These are phyloP conservation scores for Leptomonas seymouri DNA, from an alignment of 208 protist species.

Conservation along the genomic window DNA sequence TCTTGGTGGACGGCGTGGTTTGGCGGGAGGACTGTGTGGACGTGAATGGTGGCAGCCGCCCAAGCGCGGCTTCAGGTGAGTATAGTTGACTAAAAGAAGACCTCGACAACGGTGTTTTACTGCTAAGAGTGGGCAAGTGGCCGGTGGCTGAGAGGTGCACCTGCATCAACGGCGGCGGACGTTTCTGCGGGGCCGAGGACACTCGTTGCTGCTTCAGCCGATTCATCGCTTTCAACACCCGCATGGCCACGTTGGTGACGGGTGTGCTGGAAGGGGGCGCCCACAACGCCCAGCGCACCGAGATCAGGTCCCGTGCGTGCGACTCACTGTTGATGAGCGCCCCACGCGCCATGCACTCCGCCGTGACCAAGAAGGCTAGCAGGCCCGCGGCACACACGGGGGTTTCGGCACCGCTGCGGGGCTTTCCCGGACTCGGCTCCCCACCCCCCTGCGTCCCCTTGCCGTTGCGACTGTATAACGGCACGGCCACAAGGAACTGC, in stretches of 20 bases:
- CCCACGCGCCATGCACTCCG: conserved; percentile 5
- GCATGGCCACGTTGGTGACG: not conserved
- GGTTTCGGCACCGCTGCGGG: not conserved
- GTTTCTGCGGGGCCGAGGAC: not conserved
- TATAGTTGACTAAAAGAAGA: not conserved
- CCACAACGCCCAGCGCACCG: conserved; percentile 21
- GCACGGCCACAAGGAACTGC: not conserved
- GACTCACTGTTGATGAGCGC: conserved; percentile 3
- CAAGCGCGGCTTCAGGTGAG: not conserved
- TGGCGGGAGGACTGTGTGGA: not conserved
- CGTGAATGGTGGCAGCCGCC: not conserved
- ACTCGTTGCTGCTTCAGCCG: not conserved
- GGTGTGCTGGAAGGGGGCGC: conserved; percentile 9
- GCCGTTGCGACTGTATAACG: not conserved
- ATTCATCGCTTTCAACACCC: not conserved
- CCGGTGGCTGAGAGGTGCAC: not conserved
- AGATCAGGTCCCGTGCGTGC: conserved; percentile 10
- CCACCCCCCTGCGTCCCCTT: not conserved
- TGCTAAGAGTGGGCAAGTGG: not conserved
- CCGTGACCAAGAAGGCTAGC: not conserved
- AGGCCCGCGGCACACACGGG: not conserved
- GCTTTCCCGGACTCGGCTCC: not conserved
- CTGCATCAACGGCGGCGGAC: conserved; percentile 8
- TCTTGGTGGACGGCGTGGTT: not conserved
- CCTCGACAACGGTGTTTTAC: not conserved